These are phyloP conservation scores for Macrophomina tecta DNA, from an alignment of 2,329 filamentous ascomycete species.

Conservation along the genomic window DNA sequence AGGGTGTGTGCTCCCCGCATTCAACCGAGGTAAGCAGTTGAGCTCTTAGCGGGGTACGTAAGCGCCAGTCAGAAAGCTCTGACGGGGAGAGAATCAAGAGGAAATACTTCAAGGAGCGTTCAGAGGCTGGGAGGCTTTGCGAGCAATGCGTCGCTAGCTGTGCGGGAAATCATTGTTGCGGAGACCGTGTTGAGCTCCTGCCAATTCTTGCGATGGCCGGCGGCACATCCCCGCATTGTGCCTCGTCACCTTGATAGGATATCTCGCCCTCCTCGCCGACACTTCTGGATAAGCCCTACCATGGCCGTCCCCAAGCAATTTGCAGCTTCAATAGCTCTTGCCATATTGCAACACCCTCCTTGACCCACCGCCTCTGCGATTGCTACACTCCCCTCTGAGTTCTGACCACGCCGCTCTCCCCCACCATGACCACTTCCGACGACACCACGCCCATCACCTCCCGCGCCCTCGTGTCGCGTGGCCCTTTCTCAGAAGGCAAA, in stretches of 20 bases:
- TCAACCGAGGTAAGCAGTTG: slow-evolving; percentile 3
- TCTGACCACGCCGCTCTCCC: background rate
- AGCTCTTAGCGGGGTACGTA: background rate
- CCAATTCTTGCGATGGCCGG: background rate
- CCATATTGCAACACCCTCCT: background rate
- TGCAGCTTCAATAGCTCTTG: background rate
- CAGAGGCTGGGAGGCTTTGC: background rate
- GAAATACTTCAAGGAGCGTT: background rate
- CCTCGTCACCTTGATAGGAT: slow-evolving; percentile 14
- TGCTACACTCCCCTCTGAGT: background rate
- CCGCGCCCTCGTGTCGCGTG: slow-evolving; percentile 45
- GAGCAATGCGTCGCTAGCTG: background rate
- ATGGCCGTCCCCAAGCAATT: background rate
- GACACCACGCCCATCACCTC: slow-evolving; percentile 15
- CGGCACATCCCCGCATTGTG: background rate
- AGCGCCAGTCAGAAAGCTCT: background rate
- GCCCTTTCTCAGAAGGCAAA: slow-evolving; percentile 41
- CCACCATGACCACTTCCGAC: slow-evolving; percentile 1
- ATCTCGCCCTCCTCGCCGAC: slow-evolving; percentile 6
- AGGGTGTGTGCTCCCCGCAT: background rate
- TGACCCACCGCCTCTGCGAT: background rate
- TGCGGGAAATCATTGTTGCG: background rate
- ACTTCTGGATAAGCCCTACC: slow-evolving; percentile 7
- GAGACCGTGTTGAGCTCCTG: background rate
- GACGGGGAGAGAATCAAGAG: background rate